phyloP scores from a whole-genome alignment of 768 basidiomycete genomes.

The Leccinum imitatum region DNA sequence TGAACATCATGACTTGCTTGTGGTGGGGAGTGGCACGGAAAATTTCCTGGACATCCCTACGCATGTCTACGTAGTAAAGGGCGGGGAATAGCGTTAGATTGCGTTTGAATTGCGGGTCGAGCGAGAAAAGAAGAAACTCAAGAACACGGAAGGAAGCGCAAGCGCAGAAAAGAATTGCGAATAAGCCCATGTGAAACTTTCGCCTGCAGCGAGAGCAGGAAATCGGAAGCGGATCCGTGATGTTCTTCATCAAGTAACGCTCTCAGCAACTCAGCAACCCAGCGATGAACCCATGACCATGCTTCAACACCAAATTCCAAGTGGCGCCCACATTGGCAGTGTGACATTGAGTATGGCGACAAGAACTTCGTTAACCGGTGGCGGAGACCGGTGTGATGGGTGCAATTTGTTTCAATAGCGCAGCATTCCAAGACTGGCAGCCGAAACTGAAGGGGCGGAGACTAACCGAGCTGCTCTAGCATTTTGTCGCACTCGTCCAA shows the following conservation, averaged over 20 bases:
- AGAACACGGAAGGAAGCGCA: slow-evolving; percentile 30
- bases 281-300: slow-evolving; percentile 36
- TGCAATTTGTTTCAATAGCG: slow-evolving; percentile 51
- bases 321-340: slow-evolving; percentile 40
- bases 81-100: slow-evolving; percentile 64
- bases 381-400: slow-evolving; percentile 35
- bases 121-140: slow-evolving; percentile 52
- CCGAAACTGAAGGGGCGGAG: slow-evolving; percentile 65
- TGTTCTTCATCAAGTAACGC: slow-evolving; percentile 35
- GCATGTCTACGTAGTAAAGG: slow-evolving; percentile 85
- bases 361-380: slow-evolving; percentile 35
- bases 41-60: slow-evolving; percentile 99
- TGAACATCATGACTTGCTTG: slow-evolving; percentile 99
- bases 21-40: slow-evolving; percentile 98
- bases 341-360: slow-evolving; percentile 39
- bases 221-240: slow-evolving; percentile 35
- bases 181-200: slow-evolving; percentile 18
- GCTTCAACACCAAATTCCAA: slow-evolving; percentile 39
- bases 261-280: slow-evolving; percentile 40
- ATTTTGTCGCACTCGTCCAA: slow-evolving; percentile 99
- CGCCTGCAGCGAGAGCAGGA: slow-evolving; percentile 33
- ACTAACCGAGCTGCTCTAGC: slow-evolving; percentile 99
- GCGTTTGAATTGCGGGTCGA: slow-evolving; percentile 47
- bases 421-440: slow-evolving; percentile 42
- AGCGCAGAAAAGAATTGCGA: slow-evolving; percentile 16